Conservation (phyloP, 2,329 filamentous ascomycete species). For the Beauveria medogensis region DNA sequence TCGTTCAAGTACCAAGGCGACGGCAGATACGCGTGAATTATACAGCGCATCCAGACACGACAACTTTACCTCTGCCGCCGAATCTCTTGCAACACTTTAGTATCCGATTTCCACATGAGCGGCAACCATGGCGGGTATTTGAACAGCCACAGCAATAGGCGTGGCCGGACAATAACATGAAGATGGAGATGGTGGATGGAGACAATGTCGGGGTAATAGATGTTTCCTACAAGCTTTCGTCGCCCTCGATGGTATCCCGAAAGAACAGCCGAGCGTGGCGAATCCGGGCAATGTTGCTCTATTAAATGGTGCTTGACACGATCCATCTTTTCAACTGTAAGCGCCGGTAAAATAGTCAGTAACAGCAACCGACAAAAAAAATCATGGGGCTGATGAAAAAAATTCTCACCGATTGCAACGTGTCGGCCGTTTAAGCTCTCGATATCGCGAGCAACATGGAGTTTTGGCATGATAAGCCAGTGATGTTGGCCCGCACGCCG, state of each 20-base stretch:
- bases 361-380: too few relatives aligned
- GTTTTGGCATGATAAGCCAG: background rate
- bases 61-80: too few relatives aligned
- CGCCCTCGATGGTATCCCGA: background rate
- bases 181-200: constrained; percentile 13
- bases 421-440: background rate
- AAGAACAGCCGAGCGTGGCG: background rate
- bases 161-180: constrained; percentile 11
- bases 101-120: constrained; percentile 13
- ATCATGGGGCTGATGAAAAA: background rate
- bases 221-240: background rate
- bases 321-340: background rate
- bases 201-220: constrained; percentile 9
- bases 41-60: too few relatives aligned
- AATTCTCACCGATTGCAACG: background rate
- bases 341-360: background rate
- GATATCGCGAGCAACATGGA: background rate
- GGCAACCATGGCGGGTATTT: constrained; percentile 12
- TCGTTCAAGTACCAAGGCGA: too few relatives aligned
- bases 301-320: background rate
- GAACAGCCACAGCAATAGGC: background rate
- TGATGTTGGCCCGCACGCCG: background rate
- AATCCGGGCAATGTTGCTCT: too few relatives aligned
- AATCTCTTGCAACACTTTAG: constrained; percentile 15
- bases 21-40: too few relatives aligned